These are phyloP conservation scores for Xerocomellus amylosporus DNA, from an alignment of 768 basidiomycete species.

Conservation along the genomic window DNA sequence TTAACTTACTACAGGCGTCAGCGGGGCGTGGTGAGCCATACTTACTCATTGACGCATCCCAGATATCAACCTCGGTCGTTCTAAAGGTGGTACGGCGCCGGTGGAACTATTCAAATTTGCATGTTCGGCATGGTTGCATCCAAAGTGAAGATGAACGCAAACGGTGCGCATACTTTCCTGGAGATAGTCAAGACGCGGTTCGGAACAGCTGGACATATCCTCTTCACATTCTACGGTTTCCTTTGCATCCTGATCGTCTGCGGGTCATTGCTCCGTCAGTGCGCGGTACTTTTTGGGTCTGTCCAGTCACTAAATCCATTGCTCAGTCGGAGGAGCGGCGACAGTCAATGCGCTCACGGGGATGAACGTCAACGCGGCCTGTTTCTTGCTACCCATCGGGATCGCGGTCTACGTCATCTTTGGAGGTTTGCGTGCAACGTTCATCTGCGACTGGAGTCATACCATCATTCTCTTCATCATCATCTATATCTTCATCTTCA, in stretches of 20 bases:
- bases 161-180: slow-evolving; percentile 55
- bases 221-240: slow-evolving; percentile 54
- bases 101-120: slow-evolving; percentile 51
- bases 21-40: slow-evolving; percentile 43
- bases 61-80: neutral
- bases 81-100: slow-evolving; percentile 48
- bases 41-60: neutral
- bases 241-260: slow-evolving; percentile 51
- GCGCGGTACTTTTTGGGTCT: neutral
- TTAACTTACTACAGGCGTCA: slow-evolving; percentile 34
- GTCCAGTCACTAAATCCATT: neutral
- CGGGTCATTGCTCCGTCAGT: slow-evolving; percentile 47
- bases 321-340: slow-evolving; percentile 43
- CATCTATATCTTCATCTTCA: slow-evolving; percentile 36
- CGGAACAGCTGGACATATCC: slow-evolving; percentile 44
- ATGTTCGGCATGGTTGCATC: slow-evolving; percentile 54
- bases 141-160: slow-evolving; percentile 59
- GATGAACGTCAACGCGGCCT: slow-evolving; percentile 44
- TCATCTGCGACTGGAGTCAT: slow-evolving; percentile 45
- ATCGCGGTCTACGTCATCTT: slow-evolving; percentile 43
- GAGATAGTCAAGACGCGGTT: slow-evolving; percentile 54
- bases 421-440: slow-evolving; percentile 45
- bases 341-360: slow-evolving; percentile 46
- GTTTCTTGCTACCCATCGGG: slow-evolving; percentile 45
- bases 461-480: slow-evolving; percentile 44